Evolutionary conservation across 441 rosid species (phyloP).

Genomic region (Pelargonium myrrhifolium): DNA sequence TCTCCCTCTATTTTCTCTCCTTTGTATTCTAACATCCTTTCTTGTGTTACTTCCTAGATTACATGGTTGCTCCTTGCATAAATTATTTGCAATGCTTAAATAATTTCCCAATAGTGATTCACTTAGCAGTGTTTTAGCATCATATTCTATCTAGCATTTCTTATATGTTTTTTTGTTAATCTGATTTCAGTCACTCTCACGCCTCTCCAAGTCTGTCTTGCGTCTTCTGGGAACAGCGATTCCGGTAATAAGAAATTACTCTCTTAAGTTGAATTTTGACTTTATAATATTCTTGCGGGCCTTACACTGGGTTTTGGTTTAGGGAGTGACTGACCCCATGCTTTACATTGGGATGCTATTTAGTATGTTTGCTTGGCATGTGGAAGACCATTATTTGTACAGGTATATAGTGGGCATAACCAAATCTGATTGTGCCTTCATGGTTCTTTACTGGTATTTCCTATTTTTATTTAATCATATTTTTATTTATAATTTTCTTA

Average conservation of each 20-base stretch:
- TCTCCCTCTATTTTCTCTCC: background rate
- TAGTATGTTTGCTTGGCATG: constrained; percentile 99
- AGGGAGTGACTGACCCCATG: constrained; percentile 99
- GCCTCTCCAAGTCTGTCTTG: constrained; percentile 73
- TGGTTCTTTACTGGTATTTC: background rate
- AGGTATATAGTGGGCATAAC: constrained; percentile 44
- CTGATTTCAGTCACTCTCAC: constrained; percentile 58
- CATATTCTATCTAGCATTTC: constrained; percentile 10
- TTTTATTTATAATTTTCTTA: background rate
- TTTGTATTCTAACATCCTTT: background rate
- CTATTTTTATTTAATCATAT: background rate
- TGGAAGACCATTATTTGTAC: constrained; percentile 96
- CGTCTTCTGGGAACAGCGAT: constrained; percentile 81
- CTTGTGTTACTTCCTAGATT: background rate
- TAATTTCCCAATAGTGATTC: background rate
- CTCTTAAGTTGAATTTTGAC: constrained; percentile 10
- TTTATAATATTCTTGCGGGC: background rate
- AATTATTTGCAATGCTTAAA: background rate
- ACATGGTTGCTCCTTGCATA: background rate
- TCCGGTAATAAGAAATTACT: constrained; percentile 47
- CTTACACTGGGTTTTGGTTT: constrained; percentile 29
- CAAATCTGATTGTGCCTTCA: constrained; percentile 2
- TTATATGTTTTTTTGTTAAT: constrained; percentile 8
- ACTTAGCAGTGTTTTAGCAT: background rate
- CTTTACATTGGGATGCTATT: constrained; percentile 99